Evolutionary conservation across 805 yeast species (phyloP).

Genomic region (Candida adriatica): DNA sequence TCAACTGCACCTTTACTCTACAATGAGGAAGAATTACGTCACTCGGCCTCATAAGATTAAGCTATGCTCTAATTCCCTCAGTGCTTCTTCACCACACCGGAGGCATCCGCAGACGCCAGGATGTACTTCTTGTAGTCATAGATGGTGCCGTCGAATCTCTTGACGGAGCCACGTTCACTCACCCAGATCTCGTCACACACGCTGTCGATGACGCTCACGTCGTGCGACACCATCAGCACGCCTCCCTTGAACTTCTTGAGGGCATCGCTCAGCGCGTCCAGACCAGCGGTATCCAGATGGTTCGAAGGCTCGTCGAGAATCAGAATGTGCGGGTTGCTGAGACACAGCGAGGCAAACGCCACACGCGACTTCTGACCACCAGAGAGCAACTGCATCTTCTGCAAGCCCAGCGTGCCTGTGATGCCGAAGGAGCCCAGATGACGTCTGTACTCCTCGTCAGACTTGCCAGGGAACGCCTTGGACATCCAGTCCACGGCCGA

Average conservation of each 20-base stretch:
- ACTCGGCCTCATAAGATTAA: too few relatives aligned
- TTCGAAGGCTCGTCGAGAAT: conserved; percentile 97
- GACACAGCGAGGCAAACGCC: conserved; percentile 92
- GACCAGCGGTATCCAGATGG: conserved; percentile 96
- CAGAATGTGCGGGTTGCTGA: conserved; percentile 83
- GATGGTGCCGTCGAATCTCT: conserved; percentile 73
- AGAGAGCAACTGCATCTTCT: conserved; percentile 80
- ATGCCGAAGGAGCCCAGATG: conserved; percentile 97
- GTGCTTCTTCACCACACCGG: conserved; percentile 91
- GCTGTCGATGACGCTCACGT: conserved; percentile 79
- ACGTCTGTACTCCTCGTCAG: conserved; percentile 94
- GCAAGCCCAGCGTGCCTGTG: conserved; percentile 88
- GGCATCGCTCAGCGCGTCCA: conserved; percentile 92
- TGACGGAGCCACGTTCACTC: conserved; percentile 78
- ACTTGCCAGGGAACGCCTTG: conserved; percentile 79
- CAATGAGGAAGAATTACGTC: too few relatives aligned
- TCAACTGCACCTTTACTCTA: too few relatives aligned
- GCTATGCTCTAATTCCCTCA: too few relatives aligned
- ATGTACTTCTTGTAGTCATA: conserved; percentile 88
- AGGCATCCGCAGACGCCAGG: conserved; percentile 63
- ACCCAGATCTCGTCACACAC: conserved; percentile 97
- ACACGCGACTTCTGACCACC: conserved; percentile 99
- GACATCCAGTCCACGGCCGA: conserved; percentile 96
- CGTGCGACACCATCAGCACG: conserved; percentile 96
- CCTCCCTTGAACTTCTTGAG: conserved; percentile 88